Percentiles rank a stretch among this genome's conserved stretches.
phyloP scores from a whole-genome alignment of 2,329 filamentous ascomycete species.

The Penicillium sp. region DNA sequence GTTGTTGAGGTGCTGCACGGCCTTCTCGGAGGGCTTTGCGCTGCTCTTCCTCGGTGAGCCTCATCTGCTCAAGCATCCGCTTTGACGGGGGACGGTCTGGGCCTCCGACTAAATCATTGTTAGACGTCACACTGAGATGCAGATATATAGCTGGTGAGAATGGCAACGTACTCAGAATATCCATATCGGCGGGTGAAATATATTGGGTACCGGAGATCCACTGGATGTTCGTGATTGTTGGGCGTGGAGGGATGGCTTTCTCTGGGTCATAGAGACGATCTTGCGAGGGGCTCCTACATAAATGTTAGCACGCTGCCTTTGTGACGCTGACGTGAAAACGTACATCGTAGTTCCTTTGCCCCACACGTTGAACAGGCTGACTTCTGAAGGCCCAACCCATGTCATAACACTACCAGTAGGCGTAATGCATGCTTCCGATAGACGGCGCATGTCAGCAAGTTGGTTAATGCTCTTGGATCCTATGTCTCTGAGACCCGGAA shows the following conservation, averaged over 20 bases:
- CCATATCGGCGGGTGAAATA: constrained; percentile 81
- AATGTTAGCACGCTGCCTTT: constrained; percentile 15
- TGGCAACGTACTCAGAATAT: constrained; percentile 64
- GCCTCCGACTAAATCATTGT: constrained; percentile 63
- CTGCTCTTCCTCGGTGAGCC: constrained; percentile 63
- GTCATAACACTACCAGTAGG: constrained; percentile 78
- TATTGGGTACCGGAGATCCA: constrained; percentile 97
- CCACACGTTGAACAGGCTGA: constrained; percentile 82
- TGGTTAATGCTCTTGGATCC: constrained; percentile 63
- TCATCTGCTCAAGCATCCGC: constrained; percentile 78
- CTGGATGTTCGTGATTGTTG: constrained; percentile 91
- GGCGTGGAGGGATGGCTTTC: constrained; percentile 71
- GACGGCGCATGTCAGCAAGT: constrained; percentile 72
- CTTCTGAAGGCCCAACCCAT: constrained; percentile 85
- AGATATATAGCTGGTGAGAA: not conserved
- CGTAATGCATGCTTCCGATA: constrained; percentile 69
- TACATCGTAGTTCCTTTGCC: constrained; percentile 68
- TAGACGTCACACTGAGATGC: not conserved
- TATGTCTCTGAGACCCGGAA: constrained; percentile 88
- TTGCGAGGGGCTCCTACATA: constrained; percentile 48
- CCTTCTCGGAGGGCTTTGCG: constrained; percentile 39
- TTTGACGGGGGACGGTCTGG: constrained; percentile 85
- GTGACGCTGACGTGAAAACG: constrained; percentile 36
- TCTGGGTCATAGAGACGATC: constrained; percentile 80
- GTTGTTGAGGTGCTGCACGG: constrained; percentile 32